A percentile compares a stretch with the other conserved stretches of the same genome.
These are phyloP conservation scores for Pugionium cornutum DNA, from an alignment of 345 rosid species.

Conservation along the genomic window DNA sequence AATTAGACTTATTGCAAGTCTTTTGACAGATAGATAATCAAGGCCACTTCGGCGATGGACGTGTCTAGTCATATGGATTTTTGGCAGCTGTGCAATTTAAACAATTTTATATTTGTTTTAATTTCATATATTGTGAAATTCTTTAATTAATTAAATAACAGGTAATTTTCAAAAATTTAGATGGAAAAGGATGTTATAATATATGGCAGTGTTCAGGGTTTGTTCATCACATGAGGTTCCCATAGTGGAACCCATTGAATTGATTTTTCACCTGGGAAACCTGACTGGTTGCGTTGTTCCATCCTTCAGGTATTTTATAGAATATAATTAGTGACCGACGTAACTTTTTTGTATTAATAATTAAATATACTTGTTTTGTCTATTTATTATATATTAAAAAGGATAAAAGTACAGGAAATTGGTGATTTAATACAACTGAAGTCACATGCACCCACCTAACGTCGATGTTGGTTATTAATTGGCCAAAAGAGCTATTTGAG, in stretches of 20 bases:
- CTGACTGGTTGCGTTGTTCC: neutral
- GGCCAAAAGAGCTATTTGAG: neutral
- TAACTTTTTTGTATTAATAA: neutral
- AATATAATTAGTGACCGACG: neutral
- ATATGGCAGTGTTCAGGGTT: neutral
- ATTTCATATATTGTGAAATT: neutral
- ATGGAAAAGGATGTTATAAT: constrained; percentile 14
- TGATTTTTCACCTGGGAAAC: too few species aligned
- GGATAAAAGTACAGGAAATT: neutral
- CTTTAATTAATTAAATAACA: neutral
- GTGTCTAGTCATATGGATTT: constrained; percentile 6
- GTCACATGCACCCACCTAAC: too few species aligned
- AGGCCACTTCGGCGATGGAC: neutral
- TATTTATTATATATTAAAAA: neutral
- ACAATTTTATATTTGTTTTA: neutral
- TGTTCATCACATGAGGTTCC: neutral
- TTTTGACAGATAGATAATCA: constrained; percentile 10
- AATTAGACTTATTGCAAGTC: neutral
- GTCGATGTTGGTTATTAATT: neutral
- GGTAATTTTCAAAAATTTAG: neutral
- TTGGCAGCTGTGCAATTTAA: neutral
- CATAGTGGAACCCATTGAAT: neutral
- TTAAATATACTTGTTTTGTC: neutral
- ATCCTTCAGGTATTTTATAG: constrained; percentile 1
- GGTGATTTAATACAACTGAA: neutral